Evolutionary conservation across 2,329 filamentous ascomycete genomes (phyloP), one percentile per base, ranked within the genome.

Genomic region (Sclerotinia trifoliorum): DNA sequence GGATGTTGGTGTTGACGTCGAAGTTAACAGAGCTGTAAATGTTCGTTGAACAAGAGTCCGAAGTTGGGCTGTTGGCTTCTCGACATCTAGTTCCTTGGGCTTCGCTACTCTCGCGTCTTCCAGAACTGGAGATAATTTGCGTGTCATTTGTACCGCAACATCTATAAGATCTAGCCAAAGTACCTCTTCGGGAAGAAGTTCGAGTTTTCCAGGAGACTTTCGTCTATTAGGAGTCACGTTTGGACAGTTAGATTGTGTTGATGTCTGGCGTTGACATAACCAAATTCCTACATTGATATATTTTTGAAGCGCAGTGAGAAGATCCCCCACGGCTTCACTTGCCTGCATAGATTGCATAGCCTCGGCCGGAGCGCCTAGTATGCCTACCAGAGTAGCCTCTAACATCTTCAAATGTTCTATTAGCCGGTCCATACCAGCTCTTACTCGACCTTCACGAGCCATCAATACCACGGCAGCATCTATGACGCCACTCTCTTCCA

Each of bases 211-310:
- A 6, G 78, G 74, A 4, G 78, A 74, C 67, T 85, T 84, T 69
- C 79, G 86, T 78, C 79, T 86, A 81, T 72, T 88, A 81, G 26
- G 80, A 78, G 71, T 78, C 82, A 65, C 77, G 74, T 69, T 80
- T 79, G 58, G 3, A 67, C 69, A 70, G 29, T 65, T 70, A 61
- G 78, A 77, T 7, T 82, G 79, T 0, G 84, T 85, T 75, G 90
- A 91, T 61, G 87, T 92, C 77, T 97, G 93, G 1, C 90, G 88
- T 79, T 96, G 92, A 74, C 95, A 98, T 17, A 99, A 83, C 95
- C 95, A 99, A 63, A 96, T 94, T 19, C 96, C 95, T 1, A 99
- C 92, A 71, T 93, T 90, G 1, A 90, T 88, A 79, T 97, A 98
- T 77, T 96, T 97, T 70, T 96, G 89, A 24, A 99, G 81, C 0